Evolutionary conservation across 208 protist species (phyloP).

Genomic region (Jaenimonas drosophilae): DNA sequence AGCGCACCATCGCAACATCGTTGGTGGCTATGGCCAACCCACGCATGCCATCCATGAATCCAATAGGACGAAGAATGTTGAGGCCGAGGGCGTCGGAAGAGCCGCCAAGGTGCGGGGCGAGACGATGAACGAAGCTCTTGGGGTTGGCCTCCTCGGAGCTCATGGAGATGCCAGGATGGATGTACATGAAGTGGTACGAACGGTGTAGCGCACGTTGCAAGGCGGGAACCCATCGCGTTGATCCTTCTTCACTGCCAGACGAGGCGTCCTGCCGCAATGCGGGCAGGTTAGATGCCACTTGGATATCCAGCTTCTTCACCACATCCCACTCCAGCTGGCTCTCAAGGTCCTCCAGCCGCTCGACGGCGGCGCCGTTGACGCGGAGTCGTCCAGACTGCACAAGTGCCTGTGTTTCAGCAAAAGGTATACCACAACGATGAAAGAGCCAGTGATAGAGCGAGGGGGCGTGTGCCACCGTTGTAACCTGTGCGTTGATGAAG

Average conservation of each 20-base stretch:
- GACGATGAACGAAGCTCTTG: conserved; percentile 73
- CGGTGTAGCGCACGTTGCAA: conserved; percentile 79
- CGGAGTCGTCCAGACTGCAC: conserved; percentile 28
- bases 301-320: conserved; percentile 64
- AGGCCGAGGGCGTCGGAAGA: conserved; percentile 30
- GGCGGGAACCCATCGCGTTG: conserved; percentile 51
- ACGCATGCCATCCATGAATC: conserved; percentile 69
- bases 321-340: conserved; percentile 67
- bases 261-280: conserved; percentile 4
- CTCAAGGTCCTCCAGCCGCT: conserved; percentile 33
- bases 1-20: conserved; percentile 76
- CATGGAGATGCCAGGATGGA: conserved; percentile 56
- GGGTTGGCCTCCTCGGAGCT: conserved; percentile 64
- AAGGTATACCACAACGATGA: conserved; percentile 79
- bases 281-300: conserved; percentile 30
- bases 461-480: conserved; percentile 74
- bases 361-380: conserved; percentile 46
- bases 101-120: conserved; percentile 16
- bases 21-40: conserved; percentile 69
- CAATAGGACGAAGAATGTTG: conserved; percentile 72
- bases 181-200: conserved; percentile 54
- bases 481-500: conserved; percentile 71
- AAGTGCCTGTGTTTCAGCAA: conserved; percentile 51
- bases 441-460: conserved; percentile 86
- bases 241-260: not conserved